Conservation (phyloP, 2,329 filamentous ascomycete species). For the Escovopsis sp. region DNA sequence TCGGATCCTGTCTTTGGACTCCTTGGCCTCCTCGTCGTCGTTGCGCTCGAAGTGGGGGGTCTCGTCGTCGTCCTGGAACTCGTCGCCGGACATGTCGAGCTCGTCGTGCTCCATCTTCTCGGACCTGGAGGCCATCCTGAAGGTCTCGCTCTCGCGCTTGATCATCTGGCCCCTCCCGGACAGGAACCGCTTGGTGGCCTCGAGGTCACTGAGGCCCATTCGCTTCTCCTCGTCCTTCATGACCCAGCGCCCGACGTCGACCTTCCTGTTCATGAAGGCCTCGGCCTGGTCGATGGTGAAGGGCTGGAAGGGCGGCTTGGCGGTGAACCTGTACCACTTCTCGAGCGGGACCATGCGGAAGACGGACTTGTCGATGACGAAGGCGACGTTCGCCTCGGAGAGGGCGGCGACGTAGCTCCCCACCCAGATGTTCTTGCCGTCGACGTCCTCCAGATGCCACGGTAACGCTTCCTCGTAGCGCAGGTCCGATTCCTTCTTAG, state of each 20-base stretch:
- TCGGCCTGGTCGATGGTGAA: slow-evolving; percentile 77
- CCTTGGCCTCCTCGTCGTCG: slow-evolving; percentile 67
- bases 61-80: slow-evolving; percentile 84
- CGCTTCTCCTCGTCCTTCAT: slow-evolving; percentile 52
- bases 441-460: slow-evolving; percentile 94
- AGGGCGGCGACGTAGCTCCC: slow-evolving; percentile 82
- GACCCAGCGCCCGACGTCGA: slow-evolving; percentile 66
- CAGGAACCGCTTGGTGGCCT: slow-evolving; percentile 39
- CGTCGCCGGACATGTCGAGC: slow-evolving; percentile 50
- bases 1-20: slow-evolving; percentile 57
- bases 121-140: slow-evolving; percentile 41
- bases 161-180: slow-evolving; percentile 41
- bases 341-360: slow-evolving; percentile 86
- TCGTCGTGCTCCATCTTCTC: slow-evolving; percentile 60
- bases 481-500: slow-evolving; percentile 54
- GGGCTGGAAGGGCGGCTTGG: slow-evolving; percentile 65
- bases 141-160: slow-evolving; percentile 55
- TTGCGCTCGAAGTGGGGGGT: slow-evolving; percentile 60
- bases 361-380: slow-evolving; percentile 52
- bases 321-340: slow-evolving; percentile 84
- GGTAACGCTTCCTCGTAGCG: slow-evolving; percentile 92
- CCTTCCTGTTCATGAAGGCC: slow-evolving; percentile 64
- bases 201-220: slow-evolving; percentile 40
- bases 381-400: slow-evolving; percentile 71
- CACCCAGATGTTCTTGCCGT: slow-evolving; percentile 88